Evolutionary conservation across 441 rosid species (phyloP).

Genomic region (Theobroma grandiflorum): DNA sequence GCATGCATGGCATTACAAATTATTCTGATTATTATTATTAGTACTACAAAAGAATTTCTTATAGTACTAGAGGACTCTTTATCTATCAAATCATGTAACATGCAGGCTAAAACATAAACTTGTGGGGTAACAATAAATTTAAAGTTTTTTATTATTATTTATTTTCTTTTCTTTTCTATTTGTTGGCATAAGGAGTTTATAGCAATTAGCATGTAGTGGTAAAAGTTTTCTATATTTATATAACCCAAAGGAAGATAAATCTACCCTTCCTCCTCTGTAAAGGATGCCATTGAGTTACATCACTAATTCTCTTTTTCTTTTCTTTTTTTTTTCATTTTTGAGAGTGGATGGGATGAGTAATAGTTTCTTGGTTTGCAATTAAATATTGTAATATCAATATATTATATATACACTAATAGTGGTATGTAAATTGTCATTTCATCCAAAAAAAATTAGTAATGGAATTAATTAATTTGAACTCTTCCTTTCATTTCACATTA

Average conservation of each 20-base stretch:
- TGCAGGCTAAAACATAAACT: constrained; percentile 12
- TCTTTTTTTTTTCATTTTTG: too few species aligned
- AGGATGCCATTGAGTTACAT: too few species aligned
- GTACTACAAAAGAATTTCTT: neutral
- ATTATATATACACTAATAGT: too few species aligned
- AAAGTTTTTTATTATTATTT: neutral
- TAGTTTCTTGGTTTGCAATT: neutral
- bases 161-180: neutral
- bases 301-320: too few species aligned
- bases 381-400: too few species aligned
- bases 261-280: too few species aligned
- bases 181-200: neutral
- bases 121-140: constrained; percentile 17
- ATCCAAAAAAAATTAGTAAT: neutral
- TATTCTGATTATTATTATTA: neutral
- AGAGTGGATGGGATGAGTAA: neutral
- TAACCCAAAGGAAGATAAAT: neutral
- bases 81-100: constrained; percentile 21
- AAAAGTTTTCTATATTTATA: neutral
- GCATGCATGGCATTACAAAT: neutral
- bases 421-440: neutral
- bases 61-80: neutral
- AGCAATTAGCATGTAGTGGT: neutral
- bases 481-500: neutral
- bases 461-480: neutral